Percentiles rank a stretch among this genome's conserved stretches.
phyloP scores from a whole-genome alignment of 305 asterid genomes.

The Fraxinus albicans region DNA sequence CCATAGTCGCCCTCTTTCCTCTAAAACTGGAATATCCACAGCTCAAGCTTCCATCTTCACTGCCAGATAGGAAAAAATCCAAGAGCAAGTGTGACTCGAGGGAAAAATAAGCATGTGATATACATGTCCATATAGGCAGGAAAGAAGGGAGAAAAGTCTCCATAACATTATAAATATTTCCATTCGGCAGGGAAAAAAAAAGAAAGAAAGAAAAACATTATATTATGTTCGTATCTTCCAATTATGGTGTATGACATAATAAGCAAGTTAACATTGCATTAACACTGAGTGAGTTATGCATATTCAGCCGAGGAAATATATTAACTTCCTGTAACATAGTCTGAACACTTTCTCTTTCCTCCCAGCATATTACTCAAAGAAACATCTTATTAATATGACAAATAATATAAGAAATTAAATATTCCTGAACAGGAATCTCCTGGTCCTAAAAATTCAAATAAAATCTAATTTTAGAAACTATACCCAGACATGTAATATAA shows the following conservation, averaged over 20 bases:
- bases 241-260: neutral
- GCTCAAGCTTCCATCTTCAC: slow-evolving; percentile 79
- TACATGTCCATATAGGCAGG: slow-evolving; percentile 3
- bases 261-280: neutral
- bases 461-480: neutral
- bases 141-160: neutral
- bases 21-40: slow-evolving; percentile 95
- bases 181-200: neutral
- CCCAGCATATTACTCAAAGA: neutral
- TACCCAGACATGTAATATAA: neutral
- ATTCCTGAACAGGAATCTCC: neutral
- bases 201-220: neutral
- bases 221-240: neutral
- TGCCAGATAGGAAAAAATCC: slow-evolving; percentile 45
- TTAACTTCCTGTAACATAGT: neutral
- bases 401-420: neutral
- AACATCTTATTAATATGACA: neutral
- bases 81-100: slow-evolving; percentile 18
- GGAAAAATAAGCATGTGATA: neutral
- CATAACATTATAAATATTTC: neutral
- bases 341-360: neutral
- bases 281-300: neutral
- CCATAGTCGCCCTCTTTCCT: slow-evolving; percentile 98
- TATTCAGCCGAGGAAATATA: neutral
- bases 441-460: neutral